phyloP scores from a whole-genome alignment of 2,329 filamentous ascomycete species.

The Monilinia laxa region DNA sequence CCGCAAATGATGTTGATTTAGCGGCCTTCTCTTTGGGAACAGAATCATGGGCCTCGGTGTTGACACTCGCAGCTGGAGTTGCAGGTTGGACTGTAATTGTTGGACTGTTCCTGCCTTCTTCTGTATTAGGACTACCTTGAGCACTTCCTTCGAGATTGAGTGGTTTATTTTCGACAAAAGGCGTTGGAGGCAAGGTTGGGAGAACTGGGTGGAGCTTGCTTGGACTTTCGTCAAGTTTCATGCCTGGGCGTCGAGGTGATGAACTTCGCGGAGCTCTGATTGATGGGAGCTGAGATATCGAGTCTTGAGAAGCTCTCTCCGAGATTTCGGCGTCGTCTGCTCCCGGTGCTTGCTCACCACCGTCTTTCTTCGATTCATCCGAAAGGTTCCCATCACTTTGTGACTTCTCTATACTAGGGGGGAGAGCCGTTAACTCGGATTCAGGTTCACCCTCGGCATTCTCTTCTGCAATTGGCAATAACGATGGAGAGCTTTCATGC shows the following conservation, averaged over 20 bases:
- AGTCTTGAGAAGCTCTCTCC: neutral
- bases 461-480: conserved; percentile 35
- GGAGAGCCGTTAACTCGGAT: conserved; percentile 17
- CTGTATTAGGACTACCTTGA: conserved; percentile 12
- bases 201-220: conserved; percentile 6
- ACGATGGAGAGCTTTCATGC: conserved; percentile 30
- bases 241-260: neutral
- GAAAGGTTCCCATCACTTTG: conserved; percentile 2
- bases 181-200: conserved; percentile 23
- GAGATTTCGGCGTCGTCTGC: neutral
- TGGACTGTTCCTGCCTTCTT: conserved; percentile 25
- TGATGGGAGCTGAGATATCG: neutral
- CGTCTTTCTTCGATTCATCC: neutral
- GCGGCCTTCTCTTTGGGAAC: conserved; percentile 25
- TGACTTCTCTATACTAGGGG: conserved; percentile 3
- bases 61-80: conserved; percentile 29
- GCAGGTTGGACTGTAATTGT: conserved; percentile 32
- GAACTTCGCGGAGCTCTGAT: neutral
- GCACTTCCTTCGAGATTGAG: conserved; percentile 21
- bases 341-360: neutral
- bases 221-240: neutral
- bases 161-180: conserved; percentile 28
- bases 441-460: conserved; percentile 28
- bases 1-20: conserved; percentile 32
- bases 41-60: conserved; percentile 10